Conservation (phyloP, 177 flowering plant species). For the Viscum album region DNA sequence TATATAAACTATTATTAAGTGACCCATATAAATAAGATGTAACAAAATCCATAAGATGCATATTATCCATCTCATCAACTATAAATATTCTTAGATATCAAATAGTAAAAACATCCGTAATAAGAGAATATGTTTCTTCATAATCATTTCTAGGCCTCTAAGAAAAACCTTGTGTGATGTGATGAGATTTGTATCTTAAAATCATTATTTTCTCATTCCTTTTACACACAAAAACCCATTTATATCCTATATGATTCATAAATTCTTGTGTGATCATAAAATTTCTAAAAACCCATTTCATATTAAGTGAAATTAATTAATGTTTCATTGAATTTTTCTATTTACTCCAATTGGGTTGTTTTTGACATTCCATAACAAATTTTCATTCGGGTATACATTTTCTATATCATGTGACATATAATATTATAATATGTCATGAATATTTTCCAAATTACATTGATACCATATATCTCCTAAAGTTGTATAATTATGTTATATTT, state of each 20-base stretch:
- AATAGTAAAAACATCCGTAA: background rate
- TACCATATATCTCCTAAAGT: background rate
- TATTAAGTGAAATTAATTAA: background rate
- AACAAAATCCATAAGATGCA: slow-evolving; percentile 1
- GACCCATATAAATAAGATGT: background rate
- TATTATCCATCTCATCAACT: background rate
- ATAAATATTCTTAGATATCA: background rate
- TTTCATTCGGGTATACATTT: background rate
- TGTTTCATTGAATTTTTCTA: background rate
- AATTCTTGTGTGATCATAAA: background rate
- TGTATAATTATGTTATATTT: background rate
- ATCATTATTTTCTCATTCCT: background rate
- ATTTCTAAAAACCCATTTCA: background rate
- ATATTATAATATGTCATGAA: background rate
- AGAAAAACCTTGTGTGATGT: background rate
- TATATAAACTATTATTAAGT: background rate
- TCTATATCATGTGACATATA: background rate
- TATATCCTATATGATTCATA: background rate
- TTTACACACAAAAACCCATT: background rate
- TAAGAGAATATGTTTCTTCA: background rate
- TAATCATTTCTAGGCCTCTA: background rate
- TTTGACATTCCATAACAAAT: background rate
- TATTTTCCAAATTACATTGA: background rate
- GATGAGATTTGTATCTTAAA: background rate
- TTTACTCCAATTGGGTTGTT: background rate